Base-by-base conservation (phyloP, 352 stramenopile genomes). In the Poterioochromonas sp. region DNA sequence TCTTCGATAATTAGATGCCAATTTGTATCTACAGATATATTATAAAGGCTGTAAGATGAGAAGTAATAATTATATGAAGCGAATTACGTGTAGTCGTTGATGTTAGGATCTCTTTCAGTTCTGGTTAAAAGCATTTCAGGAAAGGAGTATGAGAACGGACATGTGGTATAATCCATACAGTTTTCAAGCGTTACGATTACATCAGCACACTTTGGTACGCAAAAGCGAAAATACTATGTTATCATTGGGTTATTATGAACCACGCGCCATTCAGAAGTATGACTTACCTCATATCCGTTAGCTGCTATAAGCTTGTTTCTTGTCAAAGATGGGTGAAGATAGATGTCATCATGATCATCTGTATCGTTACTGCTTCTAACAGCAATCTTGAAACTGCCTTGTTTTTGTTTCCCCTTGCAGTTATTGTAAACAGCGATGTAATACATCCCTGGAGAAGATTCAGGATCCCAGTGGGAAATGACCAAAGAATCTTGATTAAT, bases 391-490 rank as follows among this genome's bases (percentile, higher is more conserved):
- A n/a, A n/a, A n/a, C n/a, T n/a, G 8, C 8, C 44, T 20, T 8
- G 44, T 20, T 8, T 53, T 8, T 8, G 20, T 53, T 8, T 20
- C 20, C 8, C 20, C 44, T 8, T 20, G 26, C 54, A 65, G 20
- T 41, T 3, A 29, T 3, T 32, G 18, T 41, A 65, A 65, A 65
- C 40, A 22, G n/a, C 54, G 40, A 65, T 65, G 22, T 65, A 65
- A 41, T 41, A 65, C 2, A 20, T 8, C 22, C 54, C 54, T 41
- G 34, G n/a, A 12, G 26, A 37, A 41, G 32, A 65, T 41, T 65
- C 54, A n/a, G 54, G 54, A 65, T 65, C 54, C 54, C 54, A 65
- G 22, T 65, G 54, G 22, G 54, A 41, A 40, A 65, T 65, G 1
- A 65, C 26, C 3, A 22, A 11, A 41, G 2, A 2, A 26, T 65